Conservation (phyloP, 2,329 filamentous ascomycete genomes). For the Lachnellula occidentalis region DNA sequence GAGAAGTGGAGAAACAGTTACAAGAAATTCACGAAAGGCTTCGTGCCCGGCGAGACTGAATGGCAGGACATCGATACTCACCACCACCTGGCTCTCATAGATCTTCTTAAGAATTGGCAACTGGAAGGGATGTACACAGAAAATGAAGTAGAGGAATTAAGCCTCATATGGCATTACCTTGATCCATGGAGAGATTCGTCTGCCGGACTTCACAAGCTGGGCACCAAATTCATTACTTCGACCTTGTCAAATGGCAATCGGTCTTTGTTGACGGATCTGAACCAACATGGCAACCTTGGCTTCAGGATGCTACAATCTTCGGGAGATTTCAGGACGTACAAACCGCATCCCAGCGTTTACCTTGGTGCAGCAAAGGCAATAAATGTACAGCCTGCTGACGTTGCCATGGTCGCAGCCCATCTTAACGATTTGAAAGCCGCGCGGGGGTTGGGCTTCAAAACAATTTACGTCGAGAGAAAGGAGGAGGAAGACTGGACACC, state of each 20-base stretch:
- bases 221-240: constrained; percentile 48
- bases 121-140: constrained; percentile 56
- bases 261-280: constrained; percentile 60
- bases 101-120: constrained; percentile 50
- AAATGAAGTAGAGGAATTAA: constrained; percentile 58
- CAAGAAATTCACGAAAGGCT: constrained; percentile 49
- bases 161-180: constrained; percentile 66
- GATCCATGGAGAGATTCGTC: constrained; percentile 62
- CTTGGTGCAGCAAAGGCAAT: constrained; percentile 58
- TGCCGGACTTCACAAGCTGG: constrained; percentile 50
- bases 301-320: constrained; percentile 61
- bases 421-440: constrained; percentile 64
- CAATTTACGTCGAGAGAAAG: constrained; percentile 67
- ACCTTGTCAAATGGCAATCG: constrained; percentile 73
- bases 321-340: constrained; percentile 69
- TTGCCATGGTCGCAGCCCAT: constrained; percentile 75
- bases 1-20: constrained; percentile 62
- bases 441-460: constrained; percentile 56
- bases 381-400: constrained; percentile 43
- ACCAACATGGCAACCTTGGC: constrained; percentile 49
- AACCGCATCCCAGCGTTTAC: constrained; percentile 65
- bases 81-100: constrained; percentile 56
- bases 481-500: constrained; percentile 57
- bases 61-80: constrained; percentile 72
- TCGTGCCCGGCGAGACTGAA: constrained; percentile 40